Evolutionary conservation across 331 rosid genomes (phyloP).

Genomic region (Saraca asoca): DNA sequence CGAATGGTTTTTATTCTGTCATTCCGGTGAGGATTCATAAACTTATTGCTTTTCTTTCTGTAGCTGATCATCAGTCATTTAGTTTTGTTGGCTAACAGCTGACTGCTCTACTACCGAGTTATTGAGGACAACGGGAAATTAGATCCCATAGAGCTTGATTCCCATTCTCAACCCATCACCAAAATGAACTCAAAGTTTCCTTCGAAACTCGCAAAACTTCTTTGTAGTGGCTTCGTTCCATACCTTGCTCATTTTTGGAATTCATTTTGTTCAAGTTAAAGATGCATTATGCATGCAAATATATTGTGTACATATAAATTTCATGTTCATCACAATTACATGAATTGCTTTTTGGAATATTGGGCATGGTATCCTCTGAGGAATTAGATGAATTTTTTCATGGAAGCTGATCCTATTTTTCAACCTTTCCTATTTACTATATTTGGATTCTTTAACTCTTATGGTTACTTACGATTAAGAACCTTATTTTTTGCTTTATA

Average conservation of each 20-base stretch:
- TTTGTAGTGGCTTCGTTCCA: not conserved
- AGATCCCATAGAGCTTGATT: not conserved
- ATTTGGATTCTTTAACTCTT: constrained; percentile 21
- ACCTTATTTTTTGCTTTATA: constrained; percentile 3
- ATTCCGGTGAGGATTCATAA: constrained; percentile 70
- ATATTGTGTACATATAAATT: too few species aligned
- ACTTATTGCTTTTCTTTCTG: constrained; percentile 25
- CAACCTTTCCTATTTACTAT: constrained; percentile 4
- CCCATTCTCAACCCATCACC: not conserved
- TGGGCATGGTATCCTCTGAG: not conserved
- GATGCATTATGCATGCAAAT: too few species aligned
- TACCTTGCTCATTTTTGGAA: not conserved
- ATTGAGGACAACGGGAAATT: too few species aligned
- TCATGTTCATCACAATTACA: too few species aligned
- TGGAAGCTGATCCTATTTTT: constrained; percentile 24
- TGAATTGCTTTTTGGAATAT: not conserved
- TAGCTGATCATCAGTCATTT: too few species aligned
- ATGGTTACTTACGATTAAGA: constrained; percentile 21
- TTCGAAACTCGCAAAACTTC: not conserved
- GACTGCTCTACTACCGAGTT: too few species aligned
- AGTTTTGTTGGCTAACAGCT: too few species aligned
- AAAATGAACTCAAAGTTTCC: constrained; percentile 15
- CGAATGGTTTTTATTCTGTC: constrained; percentile 92
- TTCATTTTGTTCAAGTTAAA: too few species aligned
- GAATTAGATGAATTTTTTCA: constrained; percentile 12